phyloP scores from a whole-genome alignment of 2,329 filamentous ascomycete genomes.

The Nigrograna mackinnonii region DNA sequence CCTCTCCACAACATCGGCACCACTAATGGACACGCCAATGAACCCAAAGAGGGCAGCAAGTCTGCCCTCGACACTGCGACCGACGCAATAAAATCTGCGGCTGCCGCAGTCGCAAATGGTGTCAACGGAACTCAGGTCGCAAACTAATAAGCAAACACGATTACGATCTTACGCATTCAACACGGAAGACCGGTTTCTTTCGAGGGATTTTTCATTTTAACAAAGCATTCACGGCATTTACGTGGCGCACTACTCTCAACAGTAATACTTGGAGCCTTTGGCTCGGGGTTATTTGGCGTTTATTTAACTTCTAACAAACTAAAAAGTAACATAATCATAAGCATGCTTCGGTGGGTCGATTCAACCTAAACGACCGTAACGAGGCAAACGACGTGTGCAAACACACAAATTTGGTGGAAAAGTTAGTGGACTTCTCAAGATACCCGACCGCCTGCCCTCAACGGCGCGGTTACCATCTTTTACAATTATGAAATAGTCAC shows the following conservation, averaged over 20 bases:
- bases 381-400: constrained; percentile 19
- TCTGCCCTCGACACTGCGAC: constrained; percentile 18
- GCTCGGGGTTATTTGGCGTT: background rate
- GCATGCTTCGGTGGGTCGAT: no score
- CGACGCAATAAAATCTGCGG: constrained; percentile 29
- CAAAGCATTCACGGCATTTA: background rate
- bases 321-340: no score
- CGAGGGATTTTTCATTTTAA: constrained; percentile 12
- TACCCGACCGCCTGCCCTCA: constrained; percentile 32
- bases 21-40: constrained; percentile 14
- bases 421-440: constrained; percentile 18
- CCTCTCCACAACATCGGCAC: constrained; percentile 22
- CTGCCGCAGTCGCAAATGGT: constrained; percentile 32
- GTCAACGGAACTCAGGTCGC: constrained; percentile 28
- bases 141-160: constrained; percentile 19
- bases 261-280: constrained; percentile 9
- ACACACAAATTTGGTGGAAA: constrained; percentile 9
- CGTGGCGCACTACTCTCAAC: constrained; percentile 20
- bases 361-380: constrained; percentile 44
- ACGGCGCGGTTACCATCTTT: constrained; percentile 23
- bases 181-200: constrained; percentile 27
- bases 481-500: no score
- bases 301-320: no score
- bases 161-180: constrained; percentile 35
- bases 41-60: constrained; percentile 16